These are phyloP conservation scores for Vitis amurensis DNA, from an alignment of 164 flowering plant species.

Conservation along the genomic window DNA sequence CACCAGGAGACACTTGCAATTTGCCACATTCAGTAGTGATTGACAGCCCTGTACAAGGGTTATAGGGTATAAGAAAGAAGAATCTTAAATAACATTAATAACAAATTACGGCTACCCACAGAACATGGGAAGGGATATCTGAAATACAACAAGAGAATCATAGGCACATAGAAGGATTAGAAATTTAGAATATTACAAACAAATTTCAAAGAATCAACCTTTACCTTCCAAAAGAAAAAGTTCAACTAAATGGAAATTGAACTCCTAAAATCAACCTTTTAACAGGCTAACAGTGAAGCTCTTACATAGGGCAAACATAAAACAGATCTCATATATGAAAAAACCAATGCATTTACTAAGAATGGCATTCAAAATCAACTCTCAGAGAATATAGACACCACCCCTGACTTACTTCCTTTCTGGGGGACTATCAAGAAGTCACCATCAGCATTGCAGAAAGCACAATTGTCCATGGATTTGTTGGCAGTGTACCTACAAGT, in stretches of 20 bases:
- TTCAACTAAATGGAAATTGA: too few species aligned
- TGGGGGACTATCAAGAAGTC: constrained; percentile 95
- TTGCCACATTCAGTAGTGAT: constrained; percentile 89
- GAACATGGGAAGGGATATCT: too few species aligned
- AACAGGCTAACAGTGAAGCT: not conserved
- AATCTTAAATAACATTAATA: not conserved
- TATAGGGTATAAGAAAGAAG: not conserved
- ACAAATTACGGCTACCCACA: too few species aligned
- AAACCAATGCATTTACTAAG: not conserved
- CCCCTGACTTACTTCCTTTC: constrained; percentile 75
- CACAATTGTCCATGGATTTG: constrained; percentile 80
- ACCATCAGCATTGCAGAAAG: constrained; percentile 98
- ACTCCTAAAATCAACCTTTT: not conserved
- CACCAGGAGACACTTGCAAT: constrained; percentile 82
- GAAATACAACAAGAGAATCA: too few species aligned
- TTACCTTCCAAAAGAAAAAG: too few species aligned
- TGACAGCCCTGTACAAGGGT: constrained; percentile 61
- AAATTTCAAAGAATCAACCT: not conserved
- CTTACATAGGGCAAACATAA: not conserved
- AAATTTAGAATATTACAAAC: too few species aligned
- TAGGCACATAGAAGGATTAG: too few species aligned
- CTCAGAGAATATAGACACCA: not conserved
- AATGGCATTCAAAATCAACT: not conserved
- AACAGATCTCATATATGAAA: not conserved
- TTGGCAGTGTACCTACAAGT: constrained; percentile 85